Evolutionary conservation across 2,329 filamentous ascomycete genomes (phyloP), one percentile per base, ranked within the genome.

Genomic region (Colletotrichum eremochloae): DNA sequence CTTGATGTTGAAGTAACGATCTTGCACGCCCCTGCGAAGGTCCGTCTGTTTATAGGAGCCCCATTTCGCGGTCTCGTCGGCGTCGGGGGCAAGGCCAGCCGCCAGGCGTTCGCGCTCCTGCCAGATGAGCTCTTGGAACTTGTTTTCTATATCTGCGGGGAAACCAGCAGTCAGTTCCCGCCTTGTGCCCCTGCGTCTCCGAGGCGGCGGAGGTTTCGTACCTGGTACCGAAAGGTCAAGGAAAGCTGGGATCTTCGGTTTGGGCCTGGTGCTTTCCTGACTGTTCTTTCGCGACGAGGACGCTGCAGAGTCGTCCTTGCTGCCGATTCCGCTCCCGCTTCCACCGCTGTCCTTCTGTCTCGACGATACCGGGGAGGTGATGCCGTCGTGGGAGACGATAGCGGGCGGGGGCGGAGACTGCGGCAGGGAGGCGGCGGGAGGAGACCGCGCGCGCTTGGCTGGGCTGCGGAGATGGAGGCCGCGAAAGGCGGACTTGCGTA

Each of bases 1-100:
- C 79, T 95, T 92, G 74, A 99, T 94, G 79, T 98, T 97, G 66
- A 87, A 81, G 82, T 98, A 99, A 67, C 96, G 91, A 81, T 98
- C 97, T 76, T 96, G 83, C 40, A 72, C 75, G 70, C 56, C 76
- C 77, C 71, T 77, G 78, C 64, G 76, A 74, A 48, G 76, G 75
- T 83, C 80, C 14, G 76, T 71, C 63, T 82, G 82, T 69, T 81
- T 81, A 67, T 79, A 82, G 20, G 72, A 68, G 50, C 69, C 66
- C 82, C 82, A 84, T 75, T 75, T 80, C 64, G 75, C 77, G 31
- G 81, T 77, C 9, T 77, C 71, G 31, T 78, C 74, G 55, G 65
- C 71, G 15, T 81, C 79, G 78, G 85, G 84, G 67, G 80, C 79
- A 12, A 78, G 67, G 31, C 83, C 81, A 65, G 82, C 82, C 38